phyloP scores from a whole-genome alignment of 805 yeast genomes.

The Blastobotrys attinorum region DNA sequence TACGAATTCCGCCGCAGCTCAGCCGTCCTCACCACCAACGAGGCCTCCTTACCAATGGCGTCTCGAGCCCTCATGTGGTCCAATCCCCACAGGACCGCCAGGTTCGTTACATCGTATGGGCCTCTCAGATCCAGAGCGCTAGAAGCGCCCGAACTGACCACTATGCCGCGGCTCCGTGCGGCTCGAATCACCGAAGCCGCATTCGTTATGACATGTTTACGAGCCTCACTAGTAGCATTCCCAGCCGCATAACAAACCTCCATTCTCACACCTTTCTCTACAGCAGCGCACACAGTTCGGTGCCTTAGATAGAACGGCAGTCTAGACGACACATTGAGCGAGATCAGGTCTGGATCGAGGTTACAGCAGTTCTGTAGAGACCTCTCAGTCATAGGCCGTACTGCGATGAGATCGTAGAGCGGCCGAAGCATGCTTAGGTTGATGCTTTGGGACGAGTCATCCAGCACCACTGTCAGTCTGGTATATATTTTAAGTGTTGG shows the following conservation, averaged over 20 bases:
- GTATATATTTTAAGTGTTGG: slow-evolving; percentile 46
- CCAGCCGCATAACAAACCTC: slow-evolving; percentile 56
- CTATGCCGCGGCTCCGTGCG: slow-evolving; percentile 69
- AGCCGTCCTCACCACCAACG: slow-evolving; percentile 62
- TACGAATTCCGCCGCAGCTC: slow-evolving; percentile 63
- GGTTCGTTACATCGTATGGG: slow-evolving; percentile 57
- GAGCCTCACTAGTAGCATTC: slow-evolving; percentile 29
- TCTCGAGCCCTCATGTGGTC: slow-evolving; percentile 52
- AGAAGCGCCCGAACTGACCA: slow-evolving; percentile 69
- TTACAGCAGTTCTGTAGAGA: slow-evolving; percentile 65
- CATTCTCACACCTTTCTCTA: slow-evolving; percentile 71
- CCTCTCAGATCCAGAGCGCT: slow-evolving; percentile 49
- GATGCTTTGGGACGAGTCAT: slow-evolving; percentile 72
- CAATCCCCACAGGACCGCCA: slow-evolving; percentile 64
- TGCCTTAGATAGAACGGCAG: slow-evolving; percentile 75
- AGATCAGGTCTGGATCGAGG: slow-evolving; percentile 73
- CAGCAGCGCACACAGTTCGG: slow-evolving; percentile 75
- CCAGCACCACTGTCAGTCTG: slow-evolving; percentile 66
- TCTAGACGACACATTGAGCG: slow-evolving; percentile 57
- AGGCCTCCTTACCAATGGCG: slow-evolving; percentile 52
- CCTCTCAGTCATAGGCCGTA: slow-evolving; percentile 73
- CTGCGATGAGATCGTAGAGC: slow-evolving; percentile 73
- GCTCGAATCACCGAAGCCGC: slow-evolving; percentile 71
- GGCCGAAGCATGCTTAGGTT: slow-evolving; percentile 37
- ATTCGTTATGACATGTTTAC: slow-evolving; percentile 63